A percentile compares a stretch with the other conserved stretches of the same genome.
Conservation (phyloP, 2,329 filamentous ascomycete species). For the Ilyonectria sp. region DNA sequence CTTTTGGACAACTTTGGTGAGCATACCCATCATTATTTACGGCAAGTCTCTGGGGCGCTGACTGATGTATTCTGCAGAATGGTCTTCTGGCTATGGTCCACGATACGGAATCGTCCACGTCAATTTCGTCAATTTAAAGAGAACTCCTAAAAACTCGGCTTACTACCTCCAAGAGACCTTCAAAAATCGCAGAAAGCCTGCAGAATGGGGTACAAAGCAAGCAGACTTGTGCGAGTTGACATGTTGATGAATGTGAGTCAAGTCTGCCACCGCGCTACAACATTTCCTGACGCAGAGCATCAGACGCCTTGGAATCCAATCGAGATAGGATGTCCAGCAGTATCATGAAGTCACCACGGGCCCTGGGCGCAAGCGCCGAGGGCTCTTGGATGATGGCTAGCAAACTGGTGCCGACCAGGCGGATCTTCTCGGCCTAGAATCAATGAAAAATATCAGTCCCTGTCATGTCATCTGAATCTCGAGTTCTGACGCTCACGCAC, state of each 20-base stretch:
- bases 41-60: background rate
- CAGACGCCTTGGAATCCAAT: constrained; percentile 60
- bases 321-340: constrained; percentile 58
- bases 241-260: background rate
- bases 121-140: constrained; percentile 1
- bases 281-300: constrained; percentile 50
- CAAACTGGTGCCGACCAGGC: constrained; percentile 56
- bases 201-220: background rate
- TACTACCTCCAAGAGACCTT: constrained; percentile 5
- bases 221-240: background rate
- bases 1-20: constrained; percentile 29
- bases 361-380: constrained; percentile 55
- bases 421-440: constrained; percentile 57
- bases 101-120: background rate
- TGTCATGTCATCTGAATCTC: background rate
- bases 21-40: background rate
- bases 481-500: constrained; percentile 43
- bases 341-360: constrained; percentile 55
- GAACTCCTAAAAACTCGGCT: constrained; percentile 7
- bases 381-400: constrained; percentile 55
- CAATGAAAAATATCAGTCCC: background rate
- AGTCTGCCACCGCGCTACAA: background rate
- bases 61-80: constrained; percentile 2
- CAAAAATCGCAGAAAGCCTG: background rate
- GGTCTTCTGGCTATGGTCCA: constrained; percentile 9